Base-by-base conservation (phyloP, 352 stramenopile species). In the Phytophthora nicotianae region DNA sequence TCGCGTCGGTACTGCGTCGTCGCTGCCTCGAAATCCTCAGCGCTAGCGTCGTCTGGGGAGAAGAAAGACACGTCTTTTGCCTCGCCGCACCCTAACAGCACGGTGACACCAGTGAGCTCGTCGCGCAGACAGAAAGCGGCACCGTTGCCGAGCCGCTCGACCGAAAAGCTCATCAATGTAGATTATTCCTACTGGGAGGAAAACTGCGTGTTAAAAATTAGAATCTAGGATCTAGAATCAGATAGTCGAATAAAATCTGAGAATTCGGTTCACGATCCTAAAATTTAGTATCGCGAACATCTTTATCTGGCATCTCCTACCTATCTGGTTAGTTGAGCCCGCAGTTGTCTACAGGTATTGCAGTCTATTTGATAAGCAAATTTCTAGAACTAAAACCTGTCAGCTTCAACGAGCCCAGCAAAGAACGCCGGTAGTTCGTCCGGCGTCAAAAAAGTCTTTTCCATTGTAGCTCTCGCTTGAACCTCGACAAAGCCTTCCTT, bases 401-500 rank as follows among this genome's bases (percentile, higher is more conserved):
- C 65, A 38, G 49, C 21, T 59, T 75, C 17, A 37, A 58, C 49
- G 7, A 65, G 48, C 24, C 29, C 29, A 14, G 48, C 43, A 47
- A 91, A 88, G 57, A 78, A 89, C 1, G 51, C 24, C 5, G 62
- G 32, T 1, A 91, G 53, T 3, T 88, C 68, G 2, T 68, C 57
- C 0, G 67, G 83, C 24, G 77, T 40, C 10, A 93, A 2, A 38
- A 90, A 92, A 2, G 53, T 70, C 48, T 87, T 88, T 33, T 81
- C 70, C 76, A 93, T 82, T 5, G 77, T 90, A 17, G 73, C 69
- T 54, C 86, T 79, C 19, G 72, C 81, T 52, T 90, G 79, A 19
- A 93, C 77, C 58, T 95, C 86, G 0, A 95, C 83, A 5, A 93
- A 72, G 7, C 83, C 81, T 70, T 93, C 87, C 23, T 79, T 83